These are phyloP conservation scores for Candida ficus DNA, from an alignment of 805 yeast species.

Conservation along the genomic window DNA sequence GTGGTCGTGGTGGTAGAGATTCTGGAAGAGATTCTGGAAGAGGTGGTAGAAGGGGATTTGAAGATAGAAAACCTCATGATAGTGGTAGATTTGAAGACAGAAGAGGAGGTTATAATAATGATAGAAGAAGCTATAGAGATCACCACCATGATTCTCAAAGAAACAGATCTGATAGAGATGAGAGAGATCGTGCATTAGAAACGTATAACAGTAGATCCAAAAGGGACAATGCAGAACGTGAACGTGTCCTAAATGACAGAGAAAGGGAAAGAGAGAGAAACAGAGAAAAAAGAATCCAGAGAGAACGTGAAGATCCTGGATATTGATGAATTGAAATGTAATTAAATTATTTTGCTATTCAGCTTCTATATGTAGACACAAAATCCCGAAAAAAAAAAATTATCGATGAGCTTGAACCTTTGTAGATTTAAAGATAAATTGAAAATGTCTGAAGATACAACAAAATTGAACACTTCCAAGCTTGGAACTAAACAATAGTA, in stretches of 20 bases:
- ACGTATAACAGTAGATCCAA: slow-evolving; percentile 19
- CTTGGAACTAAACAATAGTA: slow-evolving; percentile 82
- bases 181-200: slow-evolving; percentile 10
- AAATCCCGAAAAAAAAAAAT: background rate
- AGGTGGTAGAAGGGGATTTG: slow-evolving; percentile 6
- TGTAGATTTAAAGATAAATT: background rate
- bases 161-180: slow-evolving; percentile 12
- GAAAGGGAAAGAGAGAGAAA: slow-evolving; percentile 19
- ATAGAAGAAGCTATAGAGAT: slow-evolving; percentile 1
- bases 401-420: background rate
- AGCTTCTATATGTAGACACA: background rate
- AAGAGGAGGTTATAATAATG: slow-evolving; percentile 21
- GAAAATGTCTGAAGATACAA: slow-evolving; percentile 33
- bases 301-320: slow-evolving; percentile 2
- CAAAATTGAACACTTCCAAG: slow-evolving; percentile 64
- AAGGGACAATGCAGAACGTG: slow-evolving; percentile 20
- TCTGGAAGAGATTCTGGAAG: too few relatives aligned
- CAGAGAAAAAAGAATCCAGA: slow-evolving; percentile 8
- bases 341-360: background rate
- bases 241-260: slow-evolving; percentile 12
- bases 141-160: background rate
- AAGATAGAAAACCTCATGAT: slow-evolving; percentile 7
- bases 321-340: background rate
- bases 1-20: slow-evolving; percentile 3
- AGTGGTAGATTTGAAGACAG: slow-evolving; percentile 9